These are phyloP conservation scores for Aspergillus egyptiacus DNA, from an alignment of 495 filamentous ascomycete species.

Conservation along the genomic window DNA sequence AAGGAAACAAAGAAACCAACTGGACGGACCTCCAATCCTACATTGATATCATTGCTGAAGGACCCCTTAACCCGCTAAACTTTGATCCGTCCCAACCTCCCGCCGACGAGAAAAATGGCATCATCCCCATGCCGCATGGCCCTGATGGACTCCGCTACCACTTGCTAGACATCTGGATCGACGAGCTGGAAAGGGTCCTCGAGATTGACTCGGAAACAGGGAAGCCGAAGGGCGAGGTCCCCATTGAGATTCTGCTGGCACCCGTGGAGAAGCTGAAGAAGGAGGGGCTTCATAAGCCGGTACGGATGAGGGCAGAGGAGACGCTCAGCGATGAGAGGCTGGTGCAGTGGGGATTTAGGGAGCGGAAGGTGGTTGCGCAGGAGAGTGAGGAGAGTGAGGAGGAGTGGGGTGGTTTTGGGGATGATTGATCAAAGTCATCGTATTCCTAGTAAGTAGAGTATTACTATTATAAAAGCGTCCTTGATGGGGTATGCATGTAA, in stretches of 20 bases:
- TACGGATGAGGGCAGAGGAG: conserved; percentile 65
- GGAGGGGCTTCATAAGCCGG: conserved; percentile 61
- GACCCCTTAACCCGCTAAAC: conserved; percentile 39
- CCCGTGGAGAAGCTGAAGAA: conserved; percentile 52
- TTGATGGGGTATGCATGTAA: no score
- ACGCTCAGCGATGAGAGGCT: conserved; percentile 71
- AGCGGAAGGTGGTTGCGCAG: conserved; percentile 29
- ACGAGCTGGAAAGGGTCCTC: conserved; percentile 69
- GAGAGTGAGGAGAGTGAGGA: conserved; percentile 27
- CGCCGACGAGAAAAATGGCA: conserved; percentile 27
- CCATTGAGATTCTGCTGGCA: conserved; percentile 49
- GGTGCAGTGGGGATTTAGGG: conserved; percentile 49
- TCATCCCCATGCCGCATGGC: conserved; percentile 42
- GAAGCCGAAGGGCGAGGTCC: conserved; percentile 34
- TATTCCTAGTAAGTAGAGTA: no score
- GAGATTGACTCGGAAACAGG: conserved; percentile 39
- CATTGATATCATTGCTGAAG: conserved; percentile 37
- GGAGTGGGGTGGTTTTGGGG: conserved; percentile 73
- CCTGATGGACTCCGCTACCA: conserved; percentile 84
- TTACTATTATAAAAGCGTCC: no score
- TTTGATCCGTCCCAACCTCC: conserved; percentile 35
- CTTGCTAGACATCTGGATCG: conserved; percentile 84
- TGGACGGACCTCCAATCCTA: conserved; percentile 39
- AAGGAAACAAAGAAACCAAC: conserved; percentile 17
- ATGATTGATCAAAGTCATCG: no score